Percentiles rank a stretch among this genome's conserved stretches.
Evolutionary conservation across 148 eudicot genomes (phyloP).

Genomic region (Rhododendron griersonianum): DNA sequence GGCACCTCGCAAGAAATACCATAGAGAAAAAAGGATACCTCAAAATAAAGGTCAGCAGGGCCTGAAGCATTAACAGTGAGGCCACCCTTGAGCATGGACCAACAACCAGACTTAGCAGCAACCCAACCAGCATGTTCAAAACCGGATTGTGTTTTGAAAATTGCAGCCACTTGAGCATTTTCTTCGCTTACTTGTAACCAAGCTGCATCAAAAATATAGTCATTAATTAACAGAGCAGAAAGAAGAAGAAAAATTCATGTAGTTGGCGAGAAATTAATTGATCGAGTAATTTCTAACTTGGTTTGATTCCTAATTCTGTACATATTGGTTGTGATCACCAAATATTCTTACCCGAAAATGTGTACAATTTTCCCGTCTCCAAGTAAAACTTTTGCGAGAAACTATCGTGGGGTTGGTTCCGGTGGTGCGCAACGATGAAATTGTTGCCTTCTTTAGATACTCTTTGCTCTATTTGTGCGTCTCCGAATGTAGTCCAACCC

Average conservation of each 20-base stretch:
- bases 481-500: conserved; percentile 52
- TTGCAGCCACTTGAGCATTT: conserved; percentile 28
- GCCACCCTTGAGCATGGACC: conserved; percentile 91
- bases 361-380: conserved; percentile 35
- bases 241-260: not conserved
- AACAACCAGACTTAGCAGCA: conserved; percentile 49
- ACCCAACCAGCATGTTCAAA: conserved; percentile 36
- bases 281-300: not conserved
- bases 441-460: conserved; percentile 36
- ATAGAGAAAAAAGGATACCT: conserved; percentile 24
- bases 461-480: conserved; percentile 26
- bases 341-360: conserved; percentile 46
- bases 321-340: not conserved
- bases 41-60: conserved; percentile 39
- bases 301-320: not conserved
- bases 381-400: conserved; percentile 34
- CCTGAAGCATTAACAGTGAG: conserved; percentile 28
- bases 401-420: conserved; percentile 29
- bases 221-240: not conserved
- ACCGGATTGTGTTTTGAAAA: conserved; percentile 32
- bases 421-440: conserved; percentile 34
- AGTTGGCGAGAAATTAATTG: not conserved
- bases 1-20: not conserved
- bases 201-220: conserved; percentile 27
- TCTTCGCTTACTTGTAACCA: conserved; percentile 56